These are phyloP conservation scores for Boletus pseudopeckii DNA, from an alignment of 768 basidiomycete species.

Conservation along the genomic window DNA sequence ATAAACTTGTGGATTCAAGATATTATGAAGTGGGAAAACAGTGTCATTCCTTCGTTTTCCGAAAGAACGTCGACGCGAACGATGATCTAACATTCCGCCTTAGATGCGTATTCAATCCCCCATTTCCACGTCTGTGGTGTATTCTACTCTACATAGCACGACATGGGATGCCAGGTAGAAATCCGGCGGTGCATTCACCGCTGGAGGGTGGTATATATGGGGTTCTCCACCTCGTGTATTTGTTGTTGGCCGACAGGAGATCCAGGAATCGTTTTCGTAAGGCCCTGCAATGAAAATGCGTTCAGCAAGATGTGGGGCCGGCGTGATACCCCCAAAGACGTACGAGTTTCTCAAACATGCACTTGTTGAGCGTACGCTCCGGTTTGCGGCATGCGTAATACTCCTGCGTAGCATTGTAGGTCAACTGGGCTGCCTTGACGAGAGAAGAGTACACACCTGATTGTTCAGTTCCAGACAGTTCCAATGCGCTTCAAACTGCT, in stretches of 20 bases:
- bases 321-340: conserved; percentile 31
- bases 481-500: conserved; percentile 91
- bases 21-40: not conserved
- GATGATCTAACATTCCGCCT: not conserved
- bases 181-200: conserved; percentile 46
- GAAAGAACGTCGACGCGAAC: no score
- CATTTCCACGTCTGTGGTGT: not conserved
- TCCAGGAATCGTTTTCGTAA: conserved; percentile 89
- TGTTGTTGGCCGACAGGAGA: conserved; percentile 75
- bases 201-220: conserved; percentile 80
- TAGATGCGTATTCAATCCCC: not conserved
- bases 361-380: conserved; percentile 84
- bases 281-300: conserved; percentile 53
- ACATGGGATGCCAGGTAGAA: conserved; percentile 1
- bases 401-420: conserved; percentile 48
- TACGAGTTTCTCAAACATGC: conserved; percentile 96
- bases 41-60: not conserved
- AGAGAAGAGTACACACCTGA: conserved; percentile 57
- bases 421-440: not conserved
- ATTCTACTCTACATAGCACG: conserved; percentile 23
- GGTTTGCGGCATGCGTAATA: conserved; percentile 86
- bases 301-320: not conserved
- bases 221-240: conserved; percentile 85
- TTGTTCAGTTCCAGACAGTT: conserved; percentile 91
- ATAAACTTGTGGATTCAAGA: not conserved